Base-by-base conservation (phyloP, 352 stramenopile species). In the Globisporangium paroecandrum region DNA sequence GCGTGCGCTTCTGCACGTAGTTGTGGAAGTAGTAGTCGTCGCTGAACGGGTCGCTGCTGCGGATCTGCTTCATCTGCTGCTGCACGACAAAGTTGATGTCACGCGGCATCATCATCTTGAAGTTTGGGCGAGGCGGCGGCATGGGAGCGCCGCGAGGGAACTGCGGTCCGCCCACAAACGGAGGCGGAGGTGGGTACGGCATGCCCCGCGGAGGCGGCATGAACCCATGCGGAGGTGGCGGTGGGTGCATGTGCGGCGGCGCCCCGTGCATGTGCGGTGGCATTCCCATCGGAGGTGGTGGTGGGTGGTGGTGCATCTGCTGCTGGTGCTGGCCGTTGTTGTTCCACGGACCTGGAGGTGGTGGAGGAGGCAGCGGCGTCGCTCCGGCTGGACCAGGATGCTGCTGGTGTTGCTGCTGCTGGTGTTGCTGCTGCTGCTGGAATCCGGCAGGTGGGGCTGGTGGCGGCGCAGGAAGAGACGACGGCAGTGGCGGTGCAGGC, bases 11-110 rank as follows among this genome's bases (percentile, higher is more conserved):
- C 73, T 92, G 82, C 73, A 86, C 74, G 49, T 83, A 91, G 66
- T 94, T 94, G 73, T 94, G 83, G 66, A 91, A 95, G 63, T 94
- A 95, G 67, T 95, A 94, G 72, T 95, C 87, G 67, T 95, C 87
- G 69, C 85, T 95, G 72, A 94, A 95, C 58, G 87, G 87, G 57
- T 95, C 87, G 65, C 85, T 93, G n/a, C 77, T 87, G 25, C 86
- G 85, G 32, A 95, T 77, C 76, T 87, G 83, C 79, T 95, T 95
- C 81, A 91, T 86, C 61, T 93, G 85, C 64, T 91, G 83, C 69
- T 95, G 87, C 63, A 92, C 77, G 25, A 95, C 86, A 38, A 94
- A 95, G 53, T 89, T 89, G 66, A 95, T 87, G 62, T 95, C 87
- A 32, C 87, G 84, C 25, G 84, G 80, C 25, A 81, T 93, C 87